These are phyloP conservation scores for Ganoderma meredithae DNA, from an alignment of 1,284 basidiomycete genomes.

Conservation along the genomic window DNA sequence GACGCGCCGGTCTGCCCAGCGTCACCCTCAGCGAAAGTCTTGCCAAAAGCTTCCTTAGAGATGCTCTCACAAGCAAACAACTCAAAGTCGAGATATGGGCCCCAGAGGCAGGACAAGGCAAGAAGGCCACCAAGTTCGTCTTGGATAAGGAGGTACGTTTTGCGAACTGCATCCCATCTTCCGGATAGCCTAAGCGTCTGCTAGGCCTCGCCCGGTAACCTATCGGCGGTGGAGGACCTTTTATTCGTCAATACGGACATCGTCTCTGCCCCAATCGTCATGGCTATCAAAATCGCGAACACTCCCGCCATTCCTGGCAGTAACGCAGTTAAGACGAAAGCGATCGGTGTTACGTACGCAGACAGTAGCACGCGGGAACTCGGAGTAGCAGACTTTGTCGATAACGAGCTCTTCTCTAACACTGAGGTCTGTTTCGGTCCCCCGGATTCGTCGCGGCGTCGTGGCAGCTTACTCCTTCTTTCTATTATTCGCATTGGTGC, in stretches of 20 bases:
- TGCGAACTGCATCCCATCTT: constrained; percentile 4
- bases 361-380: constrained; percentile 79
- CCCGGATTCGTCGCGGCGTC: background rate
- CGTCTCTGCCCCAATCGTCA: constrained; percentile 86
- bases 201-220: constrained; percentile 93
- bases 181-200: background rate
- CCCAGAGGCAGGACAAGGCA: constrained; percentile 77
- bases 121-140: constrained; percentile 76
- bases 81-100: constrained; percentile 94
- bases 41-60: constrained; percentile 89
- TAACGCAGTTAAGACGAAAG: constrained; percentile 62
- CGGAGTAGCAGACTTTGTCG: constrained; percentile 88
- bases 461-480: constrained; percentile 12
- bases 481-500: constrained; percentile 6
- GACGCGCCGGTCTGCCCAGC: constrained; percentile 71
- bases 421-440: constrained; percentile 71
- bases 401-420: constrained; percentile 97
- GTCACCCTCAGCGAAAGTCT: constrained; percentile 83
- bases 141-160: constrained; percentile 79
- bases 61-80: constrained; percentile 91
- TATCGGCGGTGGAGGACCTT: constrained; percentile 93
- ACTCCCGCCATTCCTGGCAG: constrained; percentile 50
- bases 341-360: constrained; percentile 78
- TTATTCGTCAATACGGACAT: constrained; percentile 90
- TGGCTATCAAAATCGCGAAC: constrained; percentile 85